Base-by-base conservation (phyloP, 805 yeast genomes). In the Wickerhamiella sorbophila region DNA sequence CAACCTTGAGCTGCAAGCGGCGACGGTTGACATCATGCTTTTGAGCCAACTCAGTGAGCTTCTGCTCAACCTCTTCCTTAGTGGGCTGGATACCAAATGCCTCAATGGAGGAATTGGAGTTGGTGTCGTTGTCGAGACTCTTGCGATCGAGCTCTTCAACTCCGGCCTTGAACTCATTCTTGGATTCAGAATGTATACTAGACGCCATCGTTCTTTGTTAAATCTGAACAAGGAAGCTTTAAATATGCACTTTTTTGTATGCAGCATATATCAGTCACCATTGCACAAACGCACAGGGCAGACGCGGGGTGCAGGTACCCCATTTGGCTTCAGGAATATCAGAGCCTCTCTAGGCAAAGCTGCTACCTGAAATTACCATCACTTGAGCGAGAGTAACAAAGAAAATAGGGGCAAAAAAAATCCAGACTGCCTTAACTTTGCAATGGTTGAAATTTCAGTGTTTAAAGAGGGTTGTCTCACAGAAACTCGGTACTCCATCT, bases 1-100 rank as follows among this genome's bases (percentile, higher is more conserved):
- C 88, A 26, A 77, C 64, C 52, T 79, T 80, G 68, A 74, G 63
- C 73, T 73, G 71, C 21, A 81, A 60, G 49, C 63, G 68, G 35
- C 52, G 61, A 31, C 77, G 75, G 55, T 79, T 66, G 31, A 82
- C 62, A 15, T 72, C 74, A 43, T 60, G 50, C 38, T 67, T 64
- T 12, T 47, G 50, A 1, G 77, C 77, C 6, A 72, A 51, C 18
- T n/a, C 41, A 3, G 17, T 17, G 16, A 33, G 39, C 19, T 24
- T 26, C 26, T 26, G 29, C 10, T 36, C 18, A 33, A 33, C 22
- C 16, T 41, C 44, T 16, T 34, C 15, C 14, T 31, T 29, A 15
- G 38, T 15, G 10, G 38, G 29, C 12, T 24, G 29, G 12, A 12
- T 6, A 24, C 29, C 29, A 24, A 8, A 24, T 12, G 6, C 10